These are phyloP conservation scores for Russula sp. DNA, from an alignment of 768 basidiomycete species.

Conservation along the genomic window DNA sequence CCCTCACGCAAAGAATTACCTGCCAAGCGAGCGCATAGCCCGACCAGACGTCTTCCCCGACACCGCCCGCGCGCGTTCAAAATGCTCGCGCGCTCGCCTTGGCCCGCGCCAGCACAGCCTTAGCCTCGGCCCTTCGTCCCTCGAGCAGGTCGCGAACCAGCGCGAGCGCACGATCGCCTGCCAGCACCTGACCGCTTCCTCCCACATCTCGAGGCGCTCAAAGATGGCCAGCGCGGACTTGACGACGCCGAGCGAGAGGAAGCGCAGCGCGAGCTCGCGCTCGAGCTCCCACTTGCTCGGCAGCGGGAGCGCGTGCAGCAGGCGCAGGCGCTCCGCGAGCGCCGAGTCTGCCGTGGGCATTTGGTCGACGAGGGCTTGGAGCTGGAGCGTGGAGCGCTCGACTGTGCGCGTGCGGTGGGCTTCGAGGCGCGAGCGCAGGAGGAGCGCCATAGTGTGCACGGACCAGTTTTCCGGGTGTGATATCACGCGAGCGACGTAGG, in stretches of 20 bases:
- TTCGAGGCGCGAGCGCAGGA: constrained; percentile 90
- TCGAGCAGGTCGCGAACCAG: constrained; percentile 84
- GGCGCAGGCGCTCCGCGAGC: constrained; percentile 66
- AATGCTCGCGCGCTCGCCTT: constrained; percentile 62
- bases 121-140: constrained; percentile 79
- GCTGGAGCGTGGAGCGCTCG: constrained; percentile 86
- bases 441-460: constrained; percentile 91
- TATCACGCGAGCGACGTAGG: constrained; percentile 87
- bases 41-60: constrained; percentile 79
- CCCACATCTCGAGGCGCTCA: constrained; percentile 96
- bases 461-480: constrained; percentile 93
- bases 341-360: constrained; percentile 85
- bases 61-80: constrained; percentile 76
- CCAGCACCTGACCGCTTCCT: constrained; percentile 89
- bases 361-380: constrained; percentile 94
- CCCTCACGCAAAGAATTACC: constrained; percentile 64
- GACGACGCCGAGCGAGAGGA: constrained; percentile 78
- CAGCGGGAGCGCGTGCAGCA: constrained; percentile 73
- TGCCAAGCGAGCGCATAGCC: constrained; percentile 89
- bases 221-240: constrained; percentile 92
- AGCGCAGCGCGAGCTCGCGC: constrained; percentile 79
- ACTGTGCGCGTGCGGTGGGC: constrained; percentile 84
- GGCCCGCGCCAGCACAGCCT: constrained; percentile 57
- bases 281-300: constrained; percentile 95
- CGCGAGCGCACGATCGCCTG: constrained; percentile 68